These are phyloP conservation scores for Auricularia auricula-judae DNA, from an alignment of 768 basidiomycete genomes.

Conservation along the genomic window DNA sequence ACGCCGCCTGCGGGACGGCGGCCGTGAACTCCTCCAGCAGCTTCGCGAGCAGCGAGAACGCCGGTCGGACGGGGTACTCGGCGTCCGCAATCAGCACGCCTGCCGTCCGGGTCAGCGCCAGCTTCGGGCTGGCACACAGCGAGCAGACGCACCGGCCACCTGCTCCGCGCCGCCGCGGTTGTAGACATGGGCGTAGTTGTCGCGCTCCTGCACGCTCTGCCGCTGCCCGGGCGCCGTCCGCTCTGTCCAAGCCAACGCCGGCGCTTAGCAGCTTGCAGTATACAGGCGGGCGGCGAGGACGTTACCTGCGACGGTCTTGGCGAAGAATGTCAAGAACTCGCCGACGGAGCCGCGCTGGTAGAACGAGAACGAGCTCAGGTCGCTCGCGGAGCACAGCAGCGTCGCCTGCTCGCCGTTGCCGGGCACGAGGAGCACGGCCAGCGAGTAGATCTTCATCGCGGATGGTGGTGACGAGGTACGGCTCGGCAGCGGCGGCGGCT, in stretches of 20 bases:
- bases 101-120: slow-evolving; percentile 2
- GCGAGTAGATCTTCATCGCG: background rate
- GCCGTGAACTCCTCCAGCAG: slow-evolving; percentile 84
- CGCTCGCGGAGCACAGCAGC: slow-evolving; percentile 56
- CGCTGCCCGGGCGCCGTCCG: slow-evolving; percentile 80
- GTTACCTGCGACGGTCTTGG: slow-evolving; percentile 59
- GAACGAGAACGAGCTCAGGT: slow-evolving; percentile 87
- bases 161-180: slow-evolving; percentile 80
- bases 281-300: background rate
- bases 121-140: background rate
- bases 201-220: slow-evolving; percentile 90
- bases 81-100: slow-evolving; percentile 84
- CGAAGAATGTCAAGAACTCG: slow-evolving; percentile 92
- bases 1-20: slow-evolving; percentile 65
- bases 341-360: slow-evolving; percentile 79
- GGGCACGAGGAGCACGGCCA: background rate
- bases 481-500: no score
- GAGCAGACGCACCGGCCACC: slow-evolving; percentile 36
- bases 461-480: background rate
- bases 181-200: slow-evolving; percentile 88
- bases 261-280: background rate
- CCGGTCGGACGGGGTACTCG: slow-evolving; percentile 94
- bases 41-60: slow-evolving; percentile 90
- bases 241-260: slow-evolving; percentile 29
- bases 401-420: slow-evolving; percentile 22